A percentile compares a stretch with the other conserved stretches of the same genome.
These are phyloP conservation scores for Aspergillus leporis DNA, from an alignment of 495 filamentous ascomycete species.

Conservation along the genomic window DNA sequence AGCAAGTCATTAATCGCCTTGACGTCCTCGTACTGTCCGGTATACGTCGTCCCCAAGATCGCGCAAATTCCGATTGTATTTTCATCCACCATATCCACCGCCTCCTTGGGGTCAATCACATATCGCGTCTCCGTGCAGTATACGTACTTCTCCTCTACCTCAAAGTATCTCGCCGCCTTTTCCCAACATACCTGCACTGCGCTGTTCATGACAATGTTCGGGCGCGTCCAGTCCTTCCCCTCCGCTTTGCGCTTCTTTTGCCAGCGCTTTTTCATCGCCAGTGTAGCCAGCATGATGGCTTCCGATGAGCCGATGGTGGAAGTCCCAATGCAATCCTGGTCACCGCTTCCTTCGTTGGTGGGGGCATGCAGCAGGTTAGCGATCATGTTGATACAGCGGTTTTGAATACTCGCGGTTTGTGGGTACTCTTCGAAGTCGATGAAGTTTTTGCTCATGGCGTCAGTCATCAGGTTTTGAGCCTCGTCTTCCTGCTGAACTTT, in stretches of 20 bases:
- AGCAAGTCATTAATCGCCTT: constrained; percentile 86
- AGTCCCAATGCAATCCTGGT: constrained; percentile 70
- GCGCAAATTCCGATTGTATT: constrained; percentile 94
- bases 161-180: constrained; percentile 93
- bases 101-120: constrained; percentile 83
- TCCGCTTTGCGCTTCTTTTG: constrained; percentile 76
- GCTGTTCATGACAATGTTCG: constrained; percentile 90
- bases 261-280: constrained; percentile 97
- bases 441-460: constrained; percentile 89
- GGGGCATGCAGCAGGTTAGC: constrained; percentile 83
- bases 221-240: constrained; percentile 70
- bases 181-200: constrained; percentile 97
- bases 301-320: constrained; percentile 84
- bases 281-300: constrained; percentile 84
- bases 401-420: constrained; percentile 85
- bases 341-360: constrained; percentile 37
- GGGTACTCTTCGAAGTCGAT: constrained; percentile 93
- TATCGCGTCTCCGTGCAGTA: constrained; percentile 80
- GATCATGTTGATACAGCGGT: constrained; percentile 91
- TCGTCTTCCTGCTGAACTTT: constrained; percentile 68
- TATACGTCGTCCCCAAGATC: constrained; percentile 90
- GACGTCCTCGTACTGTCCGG: constrained; percentile 93
- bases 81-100: constrained; percentile 84
- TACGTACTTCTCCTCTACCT: constrained; percentile 85
- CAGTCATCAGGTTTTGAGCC: constrained; percentile 87